Evolutionary conservation across 345 rosid genomes (phyloP), one percentile per base, ranked within the genome.

Genomic region (Bruguiera gymnorhiza): DNA sequence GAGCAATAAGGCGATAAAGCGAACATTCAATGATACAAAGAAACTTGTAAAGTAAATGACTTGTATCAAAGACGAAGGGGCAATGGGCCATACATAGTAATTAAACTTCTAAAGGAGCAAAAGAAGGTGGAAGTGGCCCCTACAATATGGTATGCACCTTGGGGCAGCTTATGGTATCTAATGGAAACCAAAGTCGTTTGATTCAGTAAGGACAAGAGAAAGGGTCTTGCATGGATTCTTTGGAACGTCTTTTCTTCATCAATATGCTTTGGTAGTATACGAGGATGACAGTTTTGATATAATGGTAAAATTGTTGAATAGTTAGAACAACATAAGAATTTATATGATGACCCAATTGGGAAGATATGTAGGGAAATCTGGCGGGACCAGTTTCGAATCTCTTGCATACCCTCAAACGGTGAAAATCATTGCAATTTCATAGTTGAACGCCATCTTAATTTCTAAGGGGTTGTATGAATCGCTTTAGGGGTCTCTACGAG

Each of bases 1-100:
- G 32, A 70, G 78, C 81, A 77, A 63, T 73, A 65, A 62, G 67
- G 67, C 20, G 30, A 36, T 63, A 79, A 66, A 71, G 78, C 56
- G 51, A 73, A 27, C 34, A 67, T 62, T 72, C 69, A 65, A 71
- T 63, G 70, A 72, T 57, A 59, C 70, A 71, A 71, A 75, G 65
- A 74, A 70, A 71, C 60, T 71, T 39, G 50, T 52, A 34, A 73
- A 76, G 80, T 24, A 66, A 73, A 63, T 43, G 72, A 52, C 34
- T 60, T 70, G 81, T 60, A 70, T 67, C 74, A 64, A 67, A 66
- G 70, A 60, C 64, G 48, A 75, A 63, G 58, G 73, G 26, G 27
- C 16, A 59, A 66, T 54, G 80, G 70, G 18, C 68, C 80, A 61
- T 15, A 6, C 6, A 62, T 8, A 37, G 75, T 30, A 62, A 68